Conservation (phyloP, 768 basidiomycete genomes). For the Xerocomus spinulosus region DNA sequence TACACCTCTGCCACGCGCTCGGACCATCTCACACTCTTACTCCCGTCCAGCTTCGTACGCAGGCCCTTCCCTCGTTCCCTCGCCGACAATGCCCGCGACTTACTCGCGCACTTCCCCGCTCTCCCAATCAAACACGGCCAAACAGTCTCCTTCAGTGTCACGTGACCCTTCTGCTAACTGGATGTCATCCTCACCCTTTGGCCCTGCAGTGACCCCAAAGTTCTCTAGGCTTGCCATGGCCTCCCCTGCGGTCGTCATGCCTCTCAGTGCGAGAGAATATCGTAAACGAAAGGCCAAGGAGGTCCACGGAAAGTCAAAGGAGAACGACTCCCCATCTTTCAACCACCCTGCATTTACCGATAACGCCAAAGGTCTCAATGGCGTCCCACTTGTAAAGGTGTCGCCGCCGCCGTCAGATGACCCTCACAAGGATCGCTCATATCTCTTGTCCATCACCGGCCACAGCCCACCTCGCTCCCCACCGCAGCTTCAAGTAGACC, state of each 20-base stretch:
- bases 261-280: slow-evolving; percentile 27
- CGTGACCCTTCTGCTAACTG: slow-evolving; percentile 27
- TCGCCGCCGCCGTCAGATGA: slow-evolving; percentile 12
- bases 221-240: slow-evolving; percentile 30
- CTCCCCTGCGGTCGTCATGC: slow-evolving; percentile 28
- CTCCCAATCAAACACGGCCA: slow-evolving; percentile 5
- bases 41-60: slow-evolving; percentile 19
- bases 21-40: slow-evolving; percentile 14
- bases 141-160: slow-evolving; percentile 18
- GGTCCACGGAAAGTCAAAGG: slow-evolving; percentile 5
- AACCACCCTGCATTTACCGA: slow-evolving; percentile 15
- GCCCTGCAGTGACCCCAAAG: slow-evolving; percentile 25
- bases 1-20: slow-evolving; percentile 19
- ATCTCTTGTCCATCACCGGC: background rate
- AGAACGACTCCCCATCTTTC: slow-evolving; percentile 1
- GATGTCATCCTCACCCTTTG: slow-evolving; percentile 29
- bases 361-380: background rate
- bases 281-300: slow-evolving; percentile 18
- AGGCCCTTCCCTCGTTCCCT: background rate
- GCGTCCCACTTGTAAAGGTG: slow-evolving; percentile 11
- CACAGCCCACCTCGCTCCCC: background rate
- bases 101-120: slow-evolving; percentile 16
- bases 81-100: slow-evolving; percentile 12
- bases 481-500: slow-evolving; percentile 7
- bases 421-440: background rate